Base-by-base conservation (phyloP, 345 rosid genomes). In the Pugionium cornutum region DNA sequence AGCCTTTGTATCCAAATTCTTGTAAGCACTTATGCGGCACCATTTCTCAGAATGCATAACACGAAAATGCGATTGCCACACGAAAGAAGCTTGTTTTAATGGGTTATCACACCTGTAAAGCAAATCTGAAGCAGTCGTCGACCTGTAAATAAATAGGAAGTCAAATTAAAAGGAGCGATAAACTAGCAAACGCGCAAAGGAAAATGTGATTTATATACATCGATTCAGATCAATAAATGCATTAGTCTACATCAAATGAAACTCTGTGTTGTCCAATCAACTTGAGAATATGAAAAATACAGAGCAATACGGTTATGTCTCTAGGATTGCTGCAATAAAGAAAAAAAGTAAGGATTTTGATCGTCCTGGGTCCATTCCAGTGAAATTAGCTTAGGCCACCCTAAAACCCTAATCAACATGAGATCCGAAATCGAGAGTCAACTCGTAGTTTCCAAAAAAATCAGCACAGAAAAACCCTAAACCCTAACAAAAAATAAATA, bases 1-100 rank as follows among this genome's bases (percentile, higher is more conserved):
- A 88, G 81, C 87, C 87, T 78, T 72, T 77, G 78, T 83, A 82
- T 70, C 87, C 91, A 68, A 85, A 81, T 47, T 88, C 81, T 81
- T 72, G 66, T 72, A 72, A 65, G 35, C 84, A 80, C 80, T 76
- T 89, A 67, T 82, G 88, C 86, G 88, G 78, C 70, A 82, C 86
- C 82, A 70, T 74, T 69, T 80, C 84, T 82, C 83, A 76, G 79
- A 76, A 66, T 82, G 75, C 81, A 79, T 78, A 74, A 82, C 80
- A 79, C 54, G 60, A 50, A 46, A 1, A 36, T 41, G 58, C 48
- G 28, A 66, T 40, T 43, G 26, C 44, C 44, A 61, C 62, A 46
- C 41, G 44, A 37, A 39, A 8, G 9, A 66, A 39, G 63, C 27
- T 55, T 56, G 69, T 25, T 29, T 53, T 50, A 33, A 51, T 25